Conservation (phyloP, 176 grass and related monocot species). For the Lolium multiflorum region DNA sequence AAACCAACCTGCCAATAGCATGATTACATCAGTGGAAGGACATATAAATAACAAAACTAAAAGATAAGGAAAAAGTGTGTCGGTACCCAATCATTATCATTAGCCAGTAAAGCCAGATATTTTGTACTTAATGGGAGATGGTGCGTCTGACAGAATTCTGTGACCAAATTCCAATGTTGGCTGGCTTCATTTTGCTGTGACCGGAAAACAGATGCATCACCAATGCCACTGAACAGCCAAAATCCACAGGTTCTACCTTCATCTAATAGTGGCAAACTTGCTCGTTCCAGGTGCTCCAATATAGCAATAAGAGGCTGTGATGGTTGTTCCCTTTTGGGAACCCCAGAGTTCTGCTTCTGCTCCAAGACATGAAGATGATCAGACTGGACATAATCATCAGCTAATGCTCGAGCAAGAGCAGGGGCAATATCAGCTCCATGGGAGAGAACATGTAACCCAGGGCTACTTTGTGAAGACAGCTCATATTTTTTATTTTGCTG, state of each 20-base stretch:
- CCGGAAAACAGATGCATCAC: constrained; percentile 76
- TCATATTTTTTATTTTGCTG: constrained; percentile 60
- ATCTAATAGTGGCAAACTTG: constrained; percentile 73
- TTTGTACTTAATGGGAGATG: constrained; percentile 84
- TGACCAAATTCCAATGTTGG: constrained; percentile 84
- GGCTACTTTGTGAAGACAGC: constrained; percentile 47
- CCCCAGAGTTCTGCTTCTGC: constrained; percentile 55
- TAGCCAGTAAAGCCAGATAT: constrained; percentile 89
- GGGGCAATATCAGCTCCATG: constrained; percentile 61
- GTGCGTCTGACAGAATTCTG: constrained; percentile 83
- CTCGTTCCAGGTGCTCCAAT: constrained; percentile 86
- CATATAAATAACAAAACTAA: constrained; percentile 37
- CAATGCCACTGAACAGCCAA: constrained; percentile 85
- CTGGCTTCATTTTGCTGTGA: constrained; percentile 80
- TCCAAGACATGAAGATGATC: constrained; percentile 82
- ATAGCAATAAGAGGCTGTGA: constrained; percentile 66
- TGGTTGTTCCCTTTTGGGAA: constrained; percentile 53
- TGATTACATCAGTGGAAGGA: constrained; percentile 19
- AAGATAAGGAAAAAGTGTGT: constrained; percentile 23
- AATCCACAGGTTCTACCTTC: constrained; percentile 84
- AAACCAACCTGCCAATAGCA: constrained; percentile 90
- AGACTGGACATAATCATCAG: constrained; percentile 85
- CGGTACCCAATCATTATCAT: constrained; percentile 97
- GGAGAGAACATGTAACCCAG: constrained; percentile 53
- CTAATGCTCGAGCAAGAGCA: constrained; percentile 83